These are phyloP conservation scores for Adiantum capillusveneris DNA, from an alignment of 75 land plant species.

Conservation along the genomic window DNA sequence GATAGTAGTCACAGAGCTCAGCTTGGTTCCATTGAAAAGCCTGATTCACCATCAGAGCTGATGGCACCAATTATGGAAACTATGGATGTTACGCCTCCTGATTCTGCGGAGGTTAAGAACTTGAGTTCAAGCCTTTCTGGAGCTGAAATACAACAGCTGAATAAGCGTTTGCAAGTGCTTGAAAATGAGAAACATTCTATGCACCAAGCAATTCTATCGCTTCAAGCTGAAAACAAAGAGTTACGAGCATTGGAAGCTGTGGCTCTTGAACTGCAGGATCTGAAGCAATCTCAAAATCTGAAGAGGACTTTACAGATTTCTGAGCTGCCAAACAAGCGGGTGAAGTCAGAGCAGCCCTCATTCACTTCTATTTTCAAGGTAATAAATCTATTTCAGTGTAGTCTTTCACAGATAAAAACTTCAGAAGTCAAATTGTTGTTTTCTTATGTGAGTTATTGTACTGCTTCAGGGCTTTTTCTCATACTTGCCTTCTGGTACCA, in stretches of 20 bases:
- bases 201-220: background rate
- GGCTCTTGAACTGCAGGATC: background rate
- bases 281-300: background rate
- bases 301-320: background rate
- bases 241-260: background rate
- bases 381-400: background rate
- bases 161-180: background rate
- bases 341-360: background rate
- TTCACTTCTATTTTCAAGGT: background rate
- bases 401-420: too few relatives aligned
- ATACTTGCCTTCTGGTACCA: background rate
- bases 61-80: background rate
- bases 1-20: background rate
- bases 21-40: background rate
- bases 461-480: slow-evolving; percentile 3
- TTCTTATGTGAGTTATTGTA: too few relatives aligned
- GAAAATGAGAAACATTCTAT: slow-evolving; percentile 3
- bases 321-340: background rate
- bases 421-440: too few relatives aligned
- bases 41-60: background rate
- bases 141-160: slow-evolving; percentile 3
- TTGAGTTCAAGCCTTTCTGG: background rate
- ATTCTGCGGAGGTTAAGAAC: background rate
- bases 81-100: background rate
- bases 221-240: slow-evolving; percentile 2